Evolutionary conservation across 352 stramenopile species (phyloP), one percentile per base, ranked within the genome.

Genomic region (Achlya hypogyna): DNA sequence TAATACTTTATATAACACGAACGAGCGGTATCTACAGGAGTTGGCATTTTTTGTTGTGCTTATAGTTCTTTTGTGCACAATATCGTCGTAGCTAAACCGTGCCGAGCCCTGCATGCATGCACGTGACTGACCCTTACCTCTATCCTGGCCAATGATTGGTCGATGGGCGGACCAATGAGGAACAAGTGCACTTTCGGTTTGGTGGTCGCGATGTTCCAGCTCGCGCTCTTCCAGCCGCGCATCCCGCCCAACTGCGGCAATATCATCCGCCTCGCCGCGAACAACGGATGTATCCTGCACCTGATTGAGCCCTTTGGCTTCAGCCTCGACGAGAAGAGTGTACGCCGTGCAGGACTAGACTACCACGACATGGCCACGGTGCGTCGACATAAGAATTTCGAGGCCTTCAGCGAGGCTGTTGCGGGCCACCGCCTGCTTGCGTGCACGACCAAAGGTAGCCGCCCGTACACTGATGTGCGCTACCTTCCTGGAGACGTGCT

Each of bases 191-290:
- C 38, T 45, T 45, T 45, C n/a, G 38, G 12, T 45, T 45, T 45
- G 38, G 14, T 18, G 38, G 38, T 18, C 38, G 38, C 32, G 38
- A 64, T 64, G 54, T 64, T 64, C 38, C 54, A 64, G 29, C 35
- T 64, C 31, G 54, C 54, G 54, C 54, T 64, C 31, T 64, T 64
- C 54, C 54, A 64, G 54, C 54, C 54, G 54, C 54, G 54, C 22
- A 64, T 64, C 52, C 54, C 54, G 25, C 54, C 54, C n/a, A 64
- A 64, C 40, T 64, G 54, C 38, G 54, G 54, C 54, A 64, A 64
- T 25, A 64, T 64, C 54, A 64, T 64, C 4, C 54, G 54, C 12
- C 38, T 64, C 8, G 54, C 54, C 12, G 54, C 54, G 12, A 64
- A 64, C 54, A 64, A 64, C 29, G 54, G 54, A 5, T 64, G 54